phyloP scores from a whole-genome alignment of 169 alveolate species.

The Amoebophrya sp. region DNA sequence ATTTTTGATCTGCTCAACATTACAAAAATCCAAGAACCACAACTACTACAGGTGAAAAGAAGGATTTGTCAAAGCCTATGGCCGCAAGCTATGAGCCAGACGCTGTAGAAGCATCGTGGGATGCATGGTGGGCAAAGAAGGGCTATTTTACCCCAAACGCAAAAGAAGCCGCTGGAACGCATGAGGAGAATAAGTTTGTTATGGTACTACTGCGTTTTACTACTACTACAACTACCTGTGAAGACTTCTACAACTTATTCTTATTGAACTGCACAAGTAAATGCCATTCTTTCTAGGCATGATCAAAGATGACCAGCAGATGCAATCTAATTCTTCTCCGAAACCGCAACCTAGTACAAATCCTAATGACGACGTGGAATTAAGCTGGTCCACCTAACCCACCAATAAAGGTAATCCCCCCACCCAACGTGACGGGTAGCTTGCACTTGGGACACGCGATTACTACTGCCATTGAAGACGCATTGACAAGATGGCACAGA shows the following conservation, averaged over 20 bases:
- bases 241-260: not conserved
- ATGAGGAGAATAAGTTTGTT: slow-evolving; percentile 70
- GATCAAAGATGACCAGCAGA: not conserved
- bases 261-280: not conserved
- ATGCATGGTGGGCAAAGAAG: slow-evolving; percentile 86
- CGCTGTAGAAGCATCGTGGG: slow-evolving; percentile 91
- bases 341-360: not conserved
- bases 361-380: not conserved
- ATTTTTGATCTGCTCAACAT: too few species aligned
- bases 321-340: not conserved
- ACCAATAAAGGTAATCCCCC: slow-evolving; percentile 81
- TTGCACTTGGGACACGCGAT: slow-evolving; percentile 99
- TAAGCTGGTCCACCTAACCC: not conserved
- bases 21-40: too few species aligned
- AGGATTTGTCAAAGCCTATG: slow-evolving; percentile 37
- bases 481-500: slow-evolving; percentile 92
- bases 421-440: slow-evolving; percentile 99
- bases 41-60: not conserved
- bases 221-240: not conserved
- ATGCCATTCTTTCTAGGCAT: slow-evolving; percentile 31
- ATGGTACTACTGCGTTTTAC: slow-evolving; percentile 51
- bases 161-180: slow-evolving; percentile 59
- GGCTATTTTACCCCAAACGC: slow-evolving; percentile 71
- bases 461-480: slow-evolving; percentile 96
- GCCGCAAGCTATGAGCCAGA: slow-evolving; percentile 88